A percentile compares a stretch with the other conserved stretches of the same genome.
These are phyloP conservation scores for Xerocomus minutiporus DNA, from an alignment of 1,284 basidiomycete genomes.

Conservation along the genomic window DNA sequence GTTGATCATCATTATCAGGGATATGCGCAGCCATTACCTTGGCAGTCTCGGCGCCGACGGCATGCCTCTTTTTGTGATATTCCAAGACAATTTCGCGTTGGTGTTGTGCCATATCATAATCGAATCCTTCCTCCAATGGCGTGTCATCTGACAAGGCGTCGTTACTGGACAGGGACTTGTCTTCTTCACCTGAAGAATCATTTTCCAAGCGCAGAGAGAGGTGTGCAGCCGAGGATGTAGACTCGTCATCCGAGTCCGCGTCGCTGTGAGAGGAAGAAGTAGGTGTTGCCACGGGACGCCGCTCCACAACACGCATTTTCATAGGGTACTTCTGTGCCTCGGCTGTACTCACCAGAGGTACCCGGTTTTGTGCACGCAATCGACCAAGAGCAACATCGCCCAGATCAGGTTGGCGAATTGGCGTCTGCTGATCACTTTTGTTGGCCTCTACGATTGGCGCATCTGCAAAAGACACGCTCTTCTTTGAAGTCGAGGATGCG, in stretches of 20 bases:
- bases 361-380: conserved; percentile 39
- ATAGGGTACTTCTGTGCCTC: conserved; percentile 47
- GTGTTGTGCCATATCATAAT: conserved; percentile 57
- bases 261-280: conserved; percentile 14
- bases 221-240: conserved; percentile 31
- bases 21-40: conserved; percentile 47
- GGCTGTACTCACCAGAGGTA: conserved; percentile 38
- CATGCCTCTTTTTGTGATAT: conserved; percentile 58
- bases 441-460: conserved; percentile 21
- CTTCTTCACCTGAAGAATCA: conserved; percentile 9
- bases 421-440: conserved; percentile 1
- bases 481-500: conserved; percentile 41
- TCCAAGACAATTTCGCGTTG: conserved; percentile 71
- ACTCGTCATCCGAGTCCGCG: conserved; percentile 50
- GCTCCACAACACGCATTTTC: conserved; percentile 66
- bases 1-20: conserved; percentile 40
- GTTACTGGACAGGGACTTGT: conserved; percentile 17
- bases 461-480: conserved; percentile 63
- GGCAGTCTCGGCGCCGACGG: conserved; percentile 50
- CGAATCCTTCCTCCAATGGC: conserved; percentile 44
- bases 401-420: conserved; percentile 37
- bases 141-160: conserved; percentile 28
- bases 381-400: conserved; percentile 53
- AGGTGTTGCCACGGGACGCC: conserved; percentile 36
- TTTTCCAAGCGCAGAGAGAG: conserved; percentile 23